Percentiles rank a stretch among this genome's conserved stretches.
phyloP scores from a whole-genome alignment of 495 filamentous ascomycete species.

The Penicillium manginii region DNA sequence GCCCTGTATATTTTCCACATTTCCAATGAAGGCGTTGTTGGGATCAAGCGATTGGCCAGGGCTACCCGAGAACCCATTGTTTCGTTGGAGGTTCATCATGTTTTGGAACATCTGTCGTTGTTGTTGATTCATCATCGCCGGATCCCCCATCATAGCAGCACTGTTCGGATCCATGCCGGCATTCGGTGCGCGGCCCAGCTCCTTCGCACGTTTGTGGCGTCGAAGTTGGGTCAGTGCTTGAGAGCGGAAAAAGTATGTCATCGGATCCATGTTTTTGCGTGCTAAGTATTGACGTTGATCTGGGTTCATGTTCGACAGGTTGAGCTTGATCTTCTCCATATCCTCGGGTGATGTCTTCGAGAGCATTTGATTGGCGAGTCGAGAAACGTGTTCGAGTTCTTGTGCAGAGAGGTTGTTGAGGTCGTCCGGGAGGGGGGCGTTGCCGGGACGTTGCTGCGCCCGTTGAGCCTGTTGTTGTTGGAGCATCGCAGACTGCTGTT shows the following conservation, averaged over 20 bases:
- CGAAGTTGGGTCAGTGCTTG: slow-evolving; percentile 47
- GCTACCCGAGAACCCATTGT: slow-evolving; percentile 40
- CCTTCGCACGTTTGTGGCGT: slow-evolving; percentile 37
- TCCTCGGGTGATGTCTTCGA: slow-evolving; percentile 45
- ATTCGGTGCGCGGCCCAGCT: slow-evolving; percentile 38
- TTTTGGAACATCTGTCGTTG: slow-evolving; percentile 47
- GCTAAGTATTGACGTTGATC: slow-evolving; percentile 48
- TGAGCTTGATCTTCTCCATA: slow-evolving; percentile 48
- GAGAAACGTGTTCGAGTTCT: slow-evolving; percentile 49
- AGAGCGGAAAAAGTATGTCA: slow-evolving; percentile 54
- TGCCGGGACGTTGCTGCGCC: slow-evolving; percentile 39
- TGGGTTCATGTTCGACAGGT: slow-evolving; percentile 45
- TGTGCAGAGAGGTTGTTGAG: slow-evolving; percentile 42
- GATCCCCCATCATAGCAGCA: slow-evolving; percentile 41
- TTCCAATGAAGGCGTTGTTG: slow-evolving; percentile 51
- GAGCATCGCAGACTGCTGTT: slow-evolving; percentile 28
- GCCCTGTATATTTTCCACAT: slow-evolving; percentile 58
- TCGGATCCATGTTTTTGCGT: slow-evolving; percentile 48
- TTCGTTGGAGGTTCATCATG: slow-evolving; percentile 51
- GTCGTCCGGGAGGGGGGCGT: slow-evolving; percentile 38
- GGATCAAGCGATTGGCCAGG: slow-evolving; percentile 49
- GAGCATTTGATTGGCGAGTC: slow-evolving; percentile 45
- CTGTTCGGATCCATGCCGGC: slow-evolving; percentile 35
- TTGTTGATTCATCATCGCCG: slow-evolving; percentile 45
- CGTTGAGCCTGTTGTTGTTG: slow-evolving; percentile 33